phyloP scores from a whole-genome alignment of 768 basidiomycete genomes.

The Russula griseocarnosa region DNA sequence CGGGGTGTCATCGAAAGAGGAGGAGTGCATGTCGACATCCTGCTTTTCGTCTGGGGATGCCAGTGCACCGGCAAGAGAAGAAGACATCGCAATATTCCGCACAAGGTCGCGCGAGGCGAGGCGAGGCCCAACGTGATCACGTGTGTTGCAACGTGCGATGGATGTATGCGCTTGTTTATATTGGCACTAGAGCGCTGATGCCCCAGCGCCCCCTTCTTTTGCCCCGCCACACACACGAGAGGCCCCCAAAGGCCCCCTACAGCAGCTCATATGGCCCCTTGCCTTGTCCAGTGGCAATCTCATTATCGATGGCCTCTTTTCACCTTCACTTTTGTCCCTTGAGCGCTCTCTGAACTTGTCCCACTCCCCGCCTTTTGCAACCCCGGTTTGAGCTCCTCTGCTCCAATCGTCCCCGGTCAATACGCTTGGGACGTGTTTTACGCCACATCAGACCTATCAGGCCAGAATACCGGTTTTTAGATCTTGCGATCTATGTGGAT shows the following conservation, averaged over 20 bases:
- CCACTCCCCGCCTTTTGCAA: not conserved
- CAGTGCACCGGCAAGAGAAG: slow-evolving; percentile 23
- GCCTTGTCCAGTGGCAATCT: not conserved
- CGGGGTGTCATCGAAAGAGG: not conserved
- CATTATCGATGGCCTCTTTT: not conserved
- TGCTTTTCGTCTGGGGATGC: not conserved
- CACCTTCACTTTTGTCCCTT: not conserved
- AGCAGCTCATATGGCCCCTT: not conserved
- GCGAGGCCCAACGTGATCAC: not conserved
- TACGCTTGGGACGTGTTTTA: not conserved
- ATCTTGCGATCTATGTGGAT: slow-evolving; percentile 14
- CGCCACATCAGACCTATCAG: slow-evolving; percentile 11
- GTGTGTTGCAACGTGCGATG: not conserved
- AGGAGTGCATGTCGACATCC: slow-evolving; percentile 24
- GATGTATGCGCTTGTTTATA: slow-evolving; percentile 8
- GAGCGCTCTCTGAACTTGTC: slow-evolving; percentile 4
- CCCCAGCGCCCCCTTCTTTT: not conserved
- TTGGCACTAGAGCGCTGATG: slow-evolving; percentile 14
- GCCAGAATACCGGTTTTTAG: slow-evolving; percentile 1
- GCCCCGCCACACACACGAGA: not conserved
- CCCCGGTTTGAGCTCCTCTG: not conserved
- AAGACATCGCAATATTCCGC: not conserved
- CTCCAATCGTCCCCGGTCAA: not conserved
- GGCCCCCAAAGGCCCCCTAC: not conserved
- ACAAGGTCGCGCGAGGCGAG: not conserved